phyloP scores from a whole-genome alignment of 345 rosid genomes.

The Ricinus communis region DNA sequence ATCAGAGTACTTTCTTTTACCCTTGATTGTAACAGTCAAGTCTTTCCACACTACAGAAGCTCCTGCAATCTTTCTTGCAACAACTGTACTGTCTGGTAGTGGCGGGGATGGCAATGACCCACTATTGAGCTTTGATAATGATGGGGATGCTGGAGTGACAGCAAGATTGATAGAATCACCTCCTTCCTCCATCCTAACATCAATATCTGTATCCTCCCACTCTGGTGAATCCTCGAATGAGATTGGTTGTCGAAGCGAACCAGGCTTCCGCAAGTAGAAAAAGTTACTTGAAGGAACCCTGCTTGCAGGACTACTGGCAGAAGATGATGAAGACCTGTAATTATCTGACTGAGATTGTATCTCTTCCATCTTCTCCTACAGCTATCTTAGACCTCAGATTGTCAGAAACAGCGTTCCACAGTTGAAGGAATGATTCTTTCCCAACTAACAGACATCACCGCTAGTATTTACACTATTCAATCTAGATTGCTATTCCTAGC shows the following conservation, averaged over 20 bases:
- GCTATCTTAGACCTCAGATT: slow-evolving; percentile 25
- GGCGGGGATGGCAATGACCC: slow-evolving; percentile 85
- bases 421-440: slow-evolving; percentile 11
- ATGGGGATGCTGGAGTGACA: slow-evolving; percentile 74
- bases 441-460: slow-evolving; percentile 4
- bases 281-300: slow-evolving; percentile 94
- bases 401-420: slow-evolving; percentile 15
- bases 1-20: slow-evolving; percentile 88
- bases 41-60: slow-evolving; percentile 96
- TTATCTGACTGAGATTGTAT: slow-evolving; percentile 93
- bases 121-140: slow-evolving; percentile 81
- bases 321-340: slow-evolving; percentile 94
- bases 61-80: slow-evolving; percentile 74
- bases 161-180: slow-evolving; percentile 80
- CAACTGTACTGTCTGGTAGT: slow-evolving; percentile 53
- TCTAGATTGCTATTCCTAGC: slow-evolving; percentile 1
- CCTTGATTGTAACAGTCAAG: slow-evolving; percentile 82
- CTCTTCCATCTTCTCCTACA: slow-evolving; percentile 68
- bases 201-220: slow-evolving; percentile 92
- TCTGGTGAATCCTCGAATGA: slow-evolving; percentile 99
- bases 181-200: slow-evolving; percentile 71
- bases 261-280: slow-evolving; percentile 93
- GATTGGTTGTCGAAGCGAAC: slow-evolving; percentile 86
- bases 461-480: not conserved
- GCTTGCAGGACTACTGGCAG: slow-evolving; percentile 96